These are phyloP conservation scores for Colletotrichum truncatum DNA, from an alignment of 2,329 filamentous ascomycete species.

Conservation along the genomic window DNA sequence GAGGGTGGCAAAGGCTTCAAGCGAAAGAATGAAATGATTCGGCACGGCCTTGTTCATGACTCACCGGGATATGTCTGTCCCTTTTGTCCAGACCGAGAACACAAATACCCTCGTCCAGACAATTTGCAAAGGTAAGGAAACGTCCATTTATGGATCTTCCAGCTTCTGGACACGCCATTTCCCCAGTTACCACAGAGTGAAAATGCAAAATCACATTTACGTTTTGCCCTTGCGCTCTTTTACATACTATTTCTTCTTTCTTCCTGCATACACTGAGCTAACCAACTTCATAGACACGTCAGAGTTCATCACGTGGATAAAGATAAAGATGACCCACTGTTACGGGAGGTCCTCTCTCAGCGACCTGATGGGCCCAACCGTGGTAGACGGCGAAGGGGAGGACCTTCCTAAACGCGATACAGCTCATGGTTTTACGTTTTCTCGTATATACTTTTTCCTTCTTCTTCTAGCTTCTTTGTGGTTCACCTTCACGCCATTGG, in stretches of 20 bases:
- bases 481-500: neutral
- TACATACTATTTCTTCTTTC: too few relatives aligned
- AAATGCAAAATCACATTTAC: too few relatives aligned
- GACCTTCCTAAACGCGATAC: constrained; percentile 34
- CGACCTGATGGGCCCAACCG: constrained; percentile 85
- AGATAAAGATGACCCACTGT: constrained; percentile 82
- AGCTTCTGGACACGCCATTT: neutral
- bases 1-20: constrained; percentile 76
- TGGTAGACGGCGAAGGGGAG: constrained; percentile 76
- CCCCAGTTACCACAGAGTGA: too few relatives aligned
- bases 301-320: constrained; percentile 91
- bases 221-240: too few relatives aligned
- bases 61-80: constrained; percentile 96
- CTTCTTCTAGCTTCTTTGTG: neutral
- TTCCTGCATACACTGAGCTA: neutral
- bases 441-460: constrained; percentile 17
- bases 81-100: constrained; percentile 92
- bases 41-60: constrained; percentile 87
- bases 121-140: constrained; percentile 85
- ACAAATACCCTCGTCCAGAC: constrained; percentile 93
- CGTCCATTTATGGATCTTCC: neutral
- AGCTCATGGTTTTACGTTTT: neutral
- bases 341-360: constrained; percentile 87
- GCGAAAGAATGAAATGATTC: constrained; percentile 78
- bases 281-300: constrained; percentile 73